Percentiles rank a stretch among this genome's conserved stretches.
Conservation (phyloP, 1,139 yeast genomes). For the Geotrichum reessii region DNA sequence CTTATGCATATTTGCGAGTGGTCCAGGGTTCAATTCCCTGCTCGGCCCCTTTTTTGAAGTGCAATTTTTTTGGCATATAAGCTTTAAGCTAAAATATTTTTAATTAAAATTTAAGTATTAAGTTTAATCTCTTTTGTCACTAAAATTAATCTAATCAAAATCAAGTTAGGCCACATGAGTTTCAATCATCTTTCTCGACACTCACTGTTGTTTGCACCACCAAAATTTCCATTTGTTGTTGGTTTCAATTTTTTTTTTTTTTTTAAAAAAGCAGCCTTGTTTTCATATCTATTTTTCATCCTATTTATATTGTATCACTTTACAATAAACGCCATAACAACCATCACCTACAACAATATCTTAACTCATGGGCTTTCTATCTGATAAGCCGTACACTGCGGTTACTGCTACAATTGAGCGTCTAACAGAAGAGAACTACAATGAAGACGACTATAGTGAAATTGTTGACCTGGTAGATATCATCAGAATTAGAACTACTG, state of each 20-base stretch:
- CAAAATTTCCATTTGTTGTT: not conserved
- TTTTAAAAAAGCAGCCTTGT: not conserved
- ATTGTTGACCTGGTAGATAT: constrained; percentile 44
- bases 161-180: not conserved
- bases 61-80: too few relatives aligned
- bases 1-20: constrained; percentile 27
- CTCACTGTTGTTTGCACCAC: not conserved
- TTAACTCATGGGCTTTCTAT: constrained; percentile 35
- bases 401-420: constrained; percentile 47
- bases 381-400: constrained; percentile 46
- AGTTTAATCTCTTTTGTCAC: not conserved
- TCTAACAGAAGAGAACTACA: constrained; percentile 38
- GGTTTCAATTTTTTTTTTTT: too few relatives aligned
- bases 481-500: constrained; percentile 41
- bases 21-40: constrained; percentile 36
- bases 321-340: not conserved
- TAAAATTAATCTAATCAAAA: not conserved
- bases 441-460: constrained; percentile 39
- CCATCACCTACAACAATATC: not conserved
- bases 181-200: not conserved
- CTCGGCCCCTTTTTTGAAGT: constrained; percentile 32
- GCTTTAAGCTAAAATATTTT: too few relatives aligned
- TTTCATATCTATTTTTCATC: not conserved
- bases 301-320: not conserved
- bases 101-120: not conserved